Evolutionary conservation across 495 filamentous ascomycete species (phyloP).

Genomic region (Aspergillus ellipticus): DNA sequence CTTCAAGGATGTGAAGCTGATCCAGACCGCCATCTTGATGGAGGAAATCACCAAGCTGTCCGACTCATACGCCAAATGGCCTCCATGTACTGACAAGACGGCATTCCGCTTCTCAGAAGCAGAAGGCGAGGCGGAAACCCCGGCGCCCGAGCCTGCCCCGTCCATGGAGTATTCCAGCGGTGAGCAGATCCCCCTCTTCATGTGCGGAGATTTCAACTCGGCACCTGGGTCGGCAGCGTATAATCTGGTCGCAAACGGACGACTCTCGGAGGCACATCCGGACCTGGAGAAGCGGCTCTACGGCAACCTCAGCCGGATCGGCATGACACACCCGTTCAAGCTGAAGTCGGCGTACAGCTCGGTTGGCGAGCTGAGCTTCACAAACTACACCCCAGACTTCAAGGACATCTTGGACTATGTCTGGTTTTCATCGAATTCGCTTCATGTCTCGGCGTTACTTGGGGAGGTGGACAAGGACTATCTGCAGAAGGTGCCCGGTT

Average conservation of each 20-base stretch:
- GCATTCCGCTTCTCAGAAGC: constrained; percentile 61
- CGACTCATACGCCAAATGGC: constrained; percentile 73
- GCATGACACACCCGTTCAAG: constrained; percentile 91
- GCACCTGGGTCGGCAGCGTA: constrained; percentile 79
- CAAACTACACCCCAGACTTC: constrained; percentile 93
- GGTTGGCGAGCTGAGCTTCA: constrained; percentile 81
- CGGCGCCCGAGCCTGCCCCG: constrained; percentile 51
- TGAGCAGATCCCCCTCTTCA: constrained; percentile 81
- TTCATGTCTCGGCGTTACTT: constrained; percentile 82
- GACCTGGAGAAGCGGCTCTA: constrained; percentile 74
- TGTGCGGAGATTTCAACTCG: constrained; percentile 97
- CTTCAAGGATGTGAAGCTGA: constrained; percentile 87
- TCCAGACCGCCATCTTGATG: constrained; percentile 92
- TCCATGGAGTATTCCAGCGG: constrained; percentile 77
- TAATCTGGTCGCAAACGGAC: constrained; percentile 75
- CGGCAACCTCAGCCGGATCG: constrained; percentile 85
- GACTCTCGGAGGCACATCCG: constrained; percentile 64
- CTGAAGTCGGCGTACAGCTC: constrained; percentile 81
- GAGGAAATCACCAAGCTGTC: constrained; percentile 80
- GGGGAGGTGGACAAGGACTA: constrained; percentile 90
- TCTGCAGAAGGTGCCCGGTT: constrained; percentile 84
- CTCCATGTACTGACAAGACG: constrained; percentile 74
- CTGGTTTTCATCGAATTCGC: constrained; percentile 89
- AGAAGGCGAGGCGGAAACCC: constrained; percentile 50
- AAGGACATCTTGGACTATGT: constrained; percentile 91